Conservation (phyloP, 257 asterid species). For the Solanum piurae region DNA sequence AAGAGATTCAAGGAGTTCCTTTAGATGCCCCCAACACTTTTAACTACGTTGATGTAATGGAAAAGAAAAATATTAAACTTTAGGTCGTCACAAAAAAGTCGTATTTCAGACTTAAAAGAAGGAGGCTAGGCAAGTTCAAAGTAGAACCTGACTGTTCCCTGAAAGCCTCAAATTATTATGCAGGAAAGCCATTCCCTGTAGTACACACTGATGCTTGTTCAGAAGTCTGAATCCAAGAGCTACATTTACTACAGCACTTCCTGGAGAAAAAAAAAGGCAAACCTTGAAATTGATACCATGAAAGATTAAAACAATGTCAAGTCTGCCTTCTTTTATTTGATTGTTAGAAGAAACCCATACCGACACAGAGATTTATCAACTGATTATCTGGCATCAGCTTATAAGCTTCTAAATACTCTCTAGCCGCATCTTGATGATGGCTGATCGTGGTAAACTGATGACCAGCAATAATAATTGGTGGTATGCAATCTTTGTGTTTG, state of each 20-base stretch:
- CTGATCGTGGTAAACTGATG: conserved; percentile 67
- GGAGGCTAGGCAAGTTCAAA: conserved; percentile 3
- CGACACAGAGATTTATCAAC: conserved; percentile 70
- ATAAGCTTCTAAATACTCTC: conserved; percentile 71
- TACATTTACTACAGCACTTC: conserved; percentile 73
- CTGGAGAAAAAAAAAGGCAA: conserved; percentile 9
- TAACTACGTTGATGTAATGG: background rate
- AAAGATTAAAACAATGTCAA: background rate
- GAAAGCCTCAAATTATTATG: conserved; percentile 42
- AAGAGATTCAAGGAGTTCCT: background rate
- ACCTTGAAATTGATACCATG: background rate
- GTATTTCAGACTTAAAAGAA: background rate
- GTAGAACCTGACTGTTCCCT: conserved; percentile 48
- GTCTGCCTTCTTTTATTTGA: background rate
- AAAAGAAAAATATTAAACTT: background rate
- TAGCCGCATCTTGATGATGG: conserved; percentile 77
- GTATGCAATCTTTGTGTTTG: conserved; percentile 56
- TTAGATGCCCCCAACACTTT: background rate
- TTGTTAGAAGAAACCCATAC: conserved; percentile 21
- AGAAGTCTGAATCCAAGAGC: conserved; percentile 68
- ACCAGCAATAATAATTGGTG: conserved; percentile 62
- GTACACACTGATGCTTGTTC: conserved; percentile 69
- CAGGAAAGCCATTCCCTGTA: conserved; percentile 77
- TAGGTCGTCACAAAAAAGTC: background rate
- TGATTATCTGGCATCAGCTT: conserved; percentile 66